Evolutionary conservation across 2,329 filamentous ascomycete species (phyloP), one percentile per base, ranked within the genome.

Genomic region (Gliomastix tumulicola): DNA sequence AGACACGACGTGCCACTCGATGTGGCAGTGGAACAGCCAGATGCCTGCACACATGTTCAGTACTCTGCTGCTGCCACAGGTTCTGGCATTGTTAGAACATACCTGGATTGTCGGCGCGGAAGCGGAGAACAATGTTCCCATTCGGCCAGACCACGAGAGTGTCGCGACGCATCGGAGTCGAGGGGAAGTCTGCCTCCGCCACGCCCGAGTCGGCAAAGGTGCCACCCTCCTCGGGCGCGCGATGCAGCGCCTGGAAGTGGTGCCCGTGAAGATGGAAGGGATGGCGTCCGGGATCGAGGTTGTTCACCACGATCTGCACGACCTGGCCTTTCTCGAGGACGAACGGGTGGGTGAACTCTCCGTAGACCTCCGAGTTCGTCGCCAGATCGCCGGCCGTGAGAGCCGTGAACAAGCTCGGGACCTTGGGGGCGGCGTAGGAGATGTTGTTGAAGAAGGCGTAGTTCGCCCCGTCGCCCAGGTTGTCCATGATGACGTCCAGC

Each of bases 191-290:
- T 1, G 62, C 62, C 17, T 68, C 57, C 10, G 63, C 62, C 15
- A 63, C 48, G 28, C 64, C 64, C 1, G 65, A 53, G 18, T 66
- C 61, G 4, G 69, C 65, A 44, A 76, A 82, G 2, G 66, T 62
- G 6, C 79, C 77, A 0, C 62, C 71, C 1, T 79, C 68, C 21
- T 80, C 76, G 0, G 56, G 61, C 2, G 72, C 75, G 19, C 82
- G 77, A 44, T 73, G 66, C 23, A 87, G 54, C 5, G 81, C 66
- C 56, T 86, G 84, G 61, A 88, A 88, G 45, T 74, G 66, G 55
- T 88, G 83, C 0, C 84, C 84, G 61, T 92, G 88, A 2, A 94
- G 55, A 49, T 86, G 84, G 65, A 89, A 88, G 5, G 77, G 87
- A 49, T 88, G 84, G 8, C 77, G 79, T 30, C 85, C 65, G 41